Evolutionary conservation across 345 rosid genomes (phyloP).

Genomic region (Brassica carinata): DNA sequence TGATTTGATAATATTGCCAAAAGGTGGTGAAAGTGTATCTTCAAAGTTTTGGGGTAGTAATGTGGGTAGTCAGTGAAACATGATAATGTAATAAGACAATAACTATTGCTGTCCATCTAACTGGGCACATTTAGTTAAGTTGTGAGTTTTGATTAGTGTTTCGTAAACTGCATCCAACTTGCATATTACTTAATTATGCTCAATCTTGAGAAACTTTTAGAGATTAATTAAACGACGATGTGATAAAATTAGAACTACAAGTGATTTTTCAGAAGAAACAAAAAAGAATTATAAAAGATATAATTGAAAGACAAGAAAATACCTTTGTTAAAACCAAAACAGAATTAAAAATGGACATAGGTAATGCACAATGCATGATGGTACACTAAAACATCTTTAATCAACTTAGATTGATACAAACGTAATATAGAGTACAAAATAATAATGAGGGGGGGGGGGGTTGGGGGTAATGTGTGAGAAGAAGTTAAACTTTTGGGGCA

Average conservation of each 20-base stretch:
- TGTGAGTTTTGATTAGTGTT: conserved; percentile 27
- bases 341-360: too few species aligned
- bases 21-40: conserved; percentile 24
- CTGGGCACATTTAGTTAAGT: conserved; percentile 27
- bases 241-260: not conserved
- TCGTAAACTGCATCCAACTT: conserved; percentile 22
- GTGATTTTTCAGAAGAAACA: not conserved
- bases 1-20: conserved; percentile 21
- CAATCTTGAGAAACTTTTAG: too few species aligned
- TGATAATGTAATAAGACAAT: conserved; percentile 14
- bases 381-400: too few species aligned
- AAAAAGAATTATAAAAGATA: not conserved
- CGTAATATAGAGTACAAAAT: too few species aligned
- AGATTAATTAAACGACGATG: too few species aligned
- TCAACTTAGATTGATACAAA: too few species aligned
- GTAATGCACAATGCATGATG: too few species aligned
- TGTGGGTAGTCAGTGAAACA: conserved; percentile 26
- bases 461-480: conserved; percentile 15
- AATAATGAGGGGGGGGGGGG: too few species aligned
- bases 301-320: not conserved
- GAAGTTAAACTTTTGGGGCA: conserved; percentile 21
- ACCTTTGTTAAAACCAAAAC: not conserved
- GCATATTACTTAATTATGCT: too few species aligned
- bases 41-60: conserved; percentile 31
- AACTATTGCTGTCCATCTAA: conserved; percentile 12